Evolutionary conservation across 495 filamentous ascomycete species (phyloP).

Genomic region (Talaromyces liani): DNA sequence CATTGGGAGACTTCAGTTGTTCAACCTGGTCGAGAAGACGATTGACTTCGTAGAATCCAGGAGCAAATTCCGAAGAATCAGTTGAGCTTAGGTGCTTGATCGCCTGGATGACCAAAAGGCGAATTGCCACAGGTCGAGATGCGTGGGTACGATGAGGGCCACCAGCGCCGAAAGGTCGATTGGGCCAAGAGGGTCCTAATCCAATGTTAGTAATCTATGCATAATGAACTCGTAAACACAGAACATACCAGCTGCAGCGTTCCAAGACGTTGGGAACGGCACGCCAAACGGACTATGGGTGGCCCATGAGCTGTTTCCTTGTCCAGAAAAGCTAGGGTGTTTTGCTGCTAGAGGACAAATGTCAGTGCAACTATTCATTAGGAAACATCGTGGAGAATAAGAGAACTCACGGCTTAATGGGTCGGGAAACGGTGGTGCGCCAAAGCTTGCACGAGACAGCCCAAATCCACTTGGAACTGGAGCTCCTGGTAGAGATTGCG

Average conservation of each 20-base stretch:
- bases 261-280: slow-evolving; percentile 39
- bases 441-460: slow-evolving; percentile 38
- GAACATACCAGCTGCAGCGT: slow-evolving; percentile 30
- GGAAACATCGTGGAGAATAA: background rate
- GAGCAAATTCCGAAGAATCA: slow-evolving; percentile 23
- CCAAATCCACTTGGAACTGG: slow-evolving; percentile 24
- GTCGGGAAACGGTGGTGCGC: slow-evolving; percentile 44
- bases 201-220: slow-evolving; percentile 16
- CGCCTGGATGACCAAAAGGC: slow-evolving; percentile 50
- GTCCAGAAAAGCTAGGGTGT: slow-evolving; percentile 26
- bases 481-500: slow-evolving; percentile 33
- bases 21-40: slow-evolving; percentile 61
- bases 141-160: slow-evolving; percentile 37
- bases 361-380: slow-evolving; percentile 13
- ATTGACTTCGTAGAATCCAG: slow-evolving; percentile 59
- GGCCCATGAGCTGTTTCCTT: slow-evolving; percentile 33
- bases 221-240: background rate
- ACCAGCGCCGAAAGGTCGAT: slow-evolving; percentile 43
- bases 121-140: slow-evolving; percentile 48
- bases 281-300: slow-evolving; percentile 34
- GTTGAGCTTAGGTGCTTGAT: slow-evolving; percentile 48
- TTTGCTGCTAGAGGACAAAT: slow-evolving; percentile 19
- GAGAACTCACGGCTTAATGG: slow-evolving; percentile 35
- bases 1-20: slow-evolving; percentile 43
- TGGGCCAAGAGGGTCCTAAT: slow-evolving; percentile 41